Conservation (phyloP, 148 eudicot species). For the Rhododendron williamsianum region DNA sequence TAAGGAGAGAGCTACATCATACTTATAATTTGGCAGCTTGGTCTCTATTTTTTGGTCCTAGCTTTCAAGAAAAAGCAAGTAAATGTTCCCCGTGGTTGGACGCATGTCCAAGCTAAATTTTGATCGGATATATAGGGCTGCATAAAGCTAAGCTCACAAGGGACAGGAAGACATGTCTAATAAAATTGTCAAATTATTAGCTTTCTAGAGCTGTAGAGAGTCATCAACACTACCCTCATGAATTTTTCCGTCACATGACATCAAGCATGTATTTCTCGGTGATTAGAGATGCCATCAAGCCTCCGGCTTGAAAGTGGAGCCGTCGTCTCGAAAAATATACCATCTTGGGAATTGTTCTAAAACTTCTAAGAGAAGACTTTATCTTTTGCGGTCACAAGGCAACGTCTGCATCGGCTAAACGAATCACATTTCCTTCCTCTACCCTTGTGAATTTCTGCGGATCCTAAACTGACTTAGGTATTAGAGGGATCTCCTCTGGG, state of each 20-base stretch:
- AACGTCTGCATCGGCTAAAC: not conserved
- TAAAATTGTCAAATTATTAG: not conserved
- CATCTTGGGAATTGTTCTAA: not conserved
- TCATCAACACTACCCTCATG: not conserved
- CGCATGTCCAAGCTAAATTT: not conserved
- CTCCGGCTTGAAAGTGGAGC: not conserved
- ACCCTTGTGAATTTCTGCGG: not conserved
- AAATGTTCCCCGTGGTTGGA: not conserved
- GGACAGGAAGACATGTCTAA: not conserved
- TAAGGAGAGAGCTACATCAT: not conserved
- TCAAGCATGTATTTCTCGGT: not conserved
- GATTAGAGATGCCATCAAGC: not conserved
- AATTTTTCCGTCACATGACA: not conserved
- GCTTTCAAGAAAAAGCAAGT: not conserved
- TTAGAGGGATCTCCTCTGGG: not conserved
- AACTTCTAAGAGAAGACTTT: not conserved
- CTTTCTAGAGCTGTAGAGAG: not conserved
- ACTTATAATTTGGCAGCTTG: not conserved
- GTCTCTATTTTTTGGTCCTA: not conserved
- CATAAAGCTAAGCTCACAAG: not conserved
- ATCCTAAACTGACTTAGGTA: not conserved
- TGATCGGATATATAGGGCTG: not conserved
- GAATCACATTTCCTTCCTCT: not conserved
- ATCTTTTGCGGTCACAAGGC: not conserved
- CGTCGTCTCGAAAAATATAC: not conserved